Conservation (phyloP, 228 moss, liverwort and hornwort genomes). For the Sphagnum fallax region DNA sequence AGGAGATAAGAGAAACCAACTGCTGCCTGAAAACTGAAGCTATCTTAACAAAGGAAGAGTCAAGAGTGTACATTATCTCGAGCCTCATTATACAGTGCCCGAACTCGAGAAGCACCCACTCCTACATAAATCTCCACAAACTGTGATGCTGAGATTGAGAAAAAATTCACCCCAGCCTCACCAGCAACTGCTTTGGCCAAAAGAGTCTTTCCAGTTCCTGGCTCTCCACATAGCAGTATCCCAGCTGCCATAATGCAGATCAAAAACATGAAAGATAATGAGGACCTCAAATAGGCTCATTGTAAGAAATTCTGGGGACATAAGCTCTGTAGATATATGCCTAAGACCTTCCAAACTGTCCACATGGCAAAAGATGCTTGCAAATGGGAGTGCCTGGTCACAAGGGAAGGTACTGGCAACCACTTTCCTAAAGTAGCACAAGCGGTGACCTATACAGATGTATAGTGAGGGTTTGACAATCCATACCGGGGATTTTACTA, state of each 20-base stretch:
- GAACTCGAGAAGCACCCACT: slow-evolving; percentile 96
- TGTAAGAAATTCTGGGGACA: no score
- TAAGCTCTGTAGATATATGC: no score
- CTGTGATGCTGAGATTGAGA: slow-evolving; percentile 94
- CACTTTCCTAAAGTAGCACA: no score
- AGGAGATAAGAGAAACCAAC: no score
- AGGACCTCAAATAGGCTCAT: neutral
- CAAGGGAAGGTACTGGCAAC: no score
- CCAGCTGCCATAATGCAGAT: slow-evolving; percentile 50
- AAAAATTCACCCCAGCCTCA: slow-evolving; percentile 97
- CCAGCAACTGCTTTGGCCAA: slow-evolving; percentile 99
- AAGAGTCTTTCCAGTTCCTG: slow-evolving; percentile 95
- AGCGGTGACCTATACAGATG: no score
- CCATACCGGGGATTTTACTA: slow-evolving; percentile 85
- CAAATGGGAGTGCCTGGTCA: no score
- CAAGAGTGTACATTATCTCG: slow-evolving; percentile 57
- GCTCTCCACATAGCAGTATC: slow-evolving; percentile 95
- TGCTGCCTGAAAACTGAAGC: neutral
- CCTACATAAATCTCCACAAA: slow-evolving; percentile 99
- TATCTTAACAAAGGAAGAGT: neutral
- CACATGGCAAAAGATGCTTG: no score
- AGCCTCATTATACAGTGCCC: slow-evolving; percentile 94
- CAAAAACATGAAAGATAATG: neutral
- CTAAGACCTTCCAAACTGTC: no score
- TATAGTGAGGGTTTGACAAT: neutral